These are phyloP conservation scores for Physaria fendleri DNA, from an alignment of 345 rosid species.

Conservation along the genomic window DNA sequence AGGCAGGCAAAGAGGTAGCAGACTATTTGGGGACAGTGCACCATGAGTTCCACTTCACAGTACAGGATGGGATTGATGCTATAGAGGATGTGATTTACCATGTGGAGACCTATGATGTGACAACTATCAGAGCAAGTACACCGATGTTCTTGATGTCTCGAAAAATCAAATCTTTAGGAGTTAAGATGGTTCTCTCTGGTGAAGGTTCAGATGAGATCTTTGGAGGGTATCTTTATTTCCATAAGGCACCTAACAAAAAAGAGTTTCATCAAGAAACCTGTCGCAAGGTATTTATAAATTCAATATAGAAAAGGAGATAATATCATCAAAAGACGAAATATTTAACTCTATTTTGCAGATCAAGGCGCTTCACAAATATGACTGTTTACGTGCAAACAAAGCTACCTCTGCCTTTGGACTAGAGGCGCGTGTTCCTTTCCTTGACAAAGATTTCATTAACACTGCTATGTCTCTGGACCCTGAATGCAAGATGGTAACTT, in stretches of 20 bases:
- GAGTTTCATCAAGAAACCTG: conserved; percentile 86
- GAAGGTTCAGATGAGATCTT: conserved; percentile 93
- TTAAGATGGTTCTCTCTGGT: conserved; percentile 97
- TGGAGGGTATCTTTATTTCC: conserved; percentile 94
- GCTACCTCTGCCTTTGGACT: conserved; percentile 93
- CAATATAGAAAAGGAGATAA: background rate
- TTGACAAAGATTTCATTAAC: conserved; percentile 78
- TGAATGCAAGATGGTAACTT: conserved; percentile 74
- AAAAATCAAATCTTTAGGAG: conserved; percentile 88
- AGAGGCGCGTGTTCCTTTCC: conserved; percentile 89
- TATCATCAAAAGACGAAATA: background rate
- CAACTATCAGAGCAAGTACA: conserved; percentile 81
- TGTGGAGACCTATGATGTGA: conserved; percentile 84
- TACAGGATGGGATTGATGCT: conserved; percentile 94
- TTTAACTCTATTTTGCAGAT: conserved; percentile 40
- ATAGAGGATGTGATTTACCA: conserved; percentile 94
- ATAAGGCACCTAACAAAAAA: conserved; percentile 89
- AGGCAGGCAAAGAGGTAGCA: conserved; percentile 83
- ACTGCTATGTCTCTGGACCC: conserved; percentile 87
- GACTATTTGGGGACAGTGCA: conserved; percentile 82
- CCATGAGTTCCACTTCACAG: conserved; percentile 89
- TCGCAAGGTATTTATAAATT: conserved; percentile 55
- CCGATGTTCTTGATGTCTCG: conserved; percentile 93
- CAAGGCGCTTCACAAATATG: conserved; percentile 87
- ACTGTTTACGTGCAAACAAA: conserved; percentile 92